phyloP scores from a whole-genome alignment of 2,329 filamentous ascomycete species.

The Claviceps arundinis region DNA sequence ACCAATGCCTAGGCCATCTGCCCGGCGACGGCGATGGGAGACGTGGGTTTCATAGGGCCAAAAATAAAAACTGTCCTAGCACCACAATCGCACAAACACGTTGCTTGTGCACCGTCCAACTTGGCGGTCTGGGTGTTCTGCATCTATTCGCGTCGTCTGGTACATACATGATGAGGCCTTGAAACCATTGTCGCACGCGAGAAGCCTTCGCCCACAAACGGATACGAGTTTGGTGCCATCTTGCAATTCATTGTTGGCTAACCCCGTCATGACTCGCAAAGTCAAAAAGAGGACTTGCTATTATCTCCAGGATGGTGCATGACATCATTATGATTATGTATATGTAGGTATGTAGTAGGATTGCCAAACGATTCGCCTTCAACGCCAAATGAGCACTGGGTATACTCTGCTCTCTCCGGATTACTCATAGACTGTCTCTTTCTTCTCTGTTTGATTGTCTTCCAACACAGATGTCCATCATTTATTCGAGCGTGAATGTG shows the following conservation, averaged over 20 bases:
- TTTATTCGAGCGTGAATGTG: neutral
- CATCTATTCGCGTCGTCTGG: neutral
- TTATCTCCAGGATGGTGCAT: neutral
- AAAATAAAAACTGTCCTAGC: too few species aligned
- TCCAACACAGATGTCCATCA: neutral
- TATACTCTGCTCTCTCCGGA: too few species aligned
- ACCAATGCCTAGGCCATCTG: too few species aligned
- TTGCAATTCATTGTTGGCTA: neutral
- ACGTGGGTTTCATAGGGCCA: too few species aligned
- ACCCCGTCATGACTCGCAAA: too few species aligned
- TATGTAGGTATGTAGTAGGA: too few species aligned
- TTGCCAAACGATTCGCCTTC: too few species aligned
- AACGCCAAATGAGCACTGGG: too few species aligned
- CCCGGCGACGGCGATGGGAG: too few species aligned
- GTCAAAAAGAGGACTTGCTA: too few species aligned
- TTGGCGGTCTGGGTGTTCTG: neutral
- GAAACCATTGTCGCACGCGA: neutral
- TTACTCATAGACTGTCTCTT: neutral
- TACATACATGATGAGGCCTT: neutral
- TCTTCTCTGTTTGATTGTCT: neutral
- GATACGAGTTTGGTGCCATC: constrained; percentile 1
- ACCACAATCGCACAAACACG: neutral
- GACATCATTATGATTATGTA: too few species aligned
- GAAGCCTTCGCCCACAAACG: neutral
- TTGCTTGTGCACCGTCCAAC: neutral